Evolutionary conservation across 2,329 filamentous ascomycete species (phyloP).

Genomic region (Cytospora paraplurivora): DNA sequence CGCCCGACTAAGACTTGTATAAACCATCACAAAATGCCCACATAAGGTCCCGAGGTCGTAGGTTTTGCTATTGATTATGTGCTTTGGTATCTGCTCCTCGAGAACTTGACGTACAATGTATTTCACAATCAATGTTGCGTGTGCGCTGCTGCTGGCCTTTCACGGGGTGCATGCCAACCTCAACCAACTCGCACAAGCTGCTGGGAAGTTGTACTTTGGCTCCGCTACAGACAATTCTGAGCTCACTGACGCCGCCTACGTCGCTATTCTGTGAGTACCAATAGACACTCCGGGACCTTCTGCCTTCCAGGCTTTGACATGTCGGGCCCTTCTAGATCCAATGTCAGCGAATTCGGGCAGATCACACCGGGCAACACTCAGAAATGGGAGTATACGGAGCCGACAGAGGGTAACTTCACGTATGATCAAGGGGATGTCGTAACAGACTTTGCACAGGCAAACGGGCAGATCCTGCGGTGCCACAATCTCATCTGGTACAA

Average conservation of each 20-base stretch:
- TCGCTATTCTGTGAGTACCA: slow-evolving; percentile 47
- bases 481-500: slow-evolving; percentile 60
- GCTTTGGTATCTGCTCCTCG: no score
- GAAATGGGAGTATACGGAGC: slow-evolving; percentile 66
- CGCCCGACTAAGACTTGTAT: not conserved
- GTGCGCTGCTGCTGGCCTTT: slow-evolving; percentile 8
- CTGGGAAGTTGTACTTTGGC: slow-evolving; percentile 56
- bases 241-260: slow-evolving; percentile 56
- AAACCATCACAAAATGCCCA: not conserved
- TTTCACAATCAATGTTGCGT: slow-evolving; percentile 4
- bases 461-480: slow-evolving; percentile 59
- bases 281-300: no score
- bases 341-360: slow-evolving; percentile 63
- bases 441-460: slow-evolving; percentile 49
- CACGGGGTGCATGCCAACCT: slow-evolving; percentile 23
- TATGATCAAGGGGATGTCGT: slow-evolving; percentile 60
- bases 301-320: not conserved
- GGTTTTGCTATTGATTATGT: not conserved
- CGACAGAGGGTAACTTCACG: slow-evolving; percentile 56
- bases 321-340: slow-evolving; percentile 35
- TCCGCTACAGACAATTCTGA: slow-evolving; percentile 64
- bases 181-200: slow-evolving; percentile 26
- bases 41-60: not conserved
- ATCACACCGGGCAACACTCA: slow-evolving; percentile 66
- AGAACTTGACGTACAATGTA: slow-evolving; percentile 3